These are phyloP conservation scores for Exserohilum rostratum DNA, from an alignment of 2,329 filamentous ascomycete genomes.

Conservation along the genomic window DNA sequence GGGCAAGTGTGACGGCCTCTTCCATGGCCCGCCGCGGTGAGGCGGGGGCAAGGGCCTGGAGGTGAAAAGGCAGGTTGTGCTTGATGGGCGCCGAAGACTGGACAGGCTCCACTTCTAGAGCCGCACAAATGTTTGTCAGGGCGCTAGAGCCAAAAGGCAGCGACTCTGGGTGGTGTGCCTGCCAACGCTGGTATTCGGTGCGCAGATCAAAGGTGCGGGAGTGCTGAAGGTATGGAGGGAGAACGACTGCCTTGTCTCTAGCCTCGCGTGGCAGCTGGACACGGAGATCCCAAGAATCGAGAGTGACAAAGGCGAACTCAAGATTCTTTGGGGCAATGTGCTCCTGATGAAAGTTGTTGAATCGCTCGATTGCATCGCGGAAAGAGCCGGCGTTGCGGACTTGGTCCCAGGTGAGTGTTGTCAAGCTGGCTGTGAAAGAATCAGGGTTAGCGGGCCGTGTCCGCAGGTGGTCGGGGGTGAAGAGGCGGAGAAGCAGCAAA, in stretches of 20 bases:
- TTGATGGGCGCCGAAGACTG: conserved; percentile 98
- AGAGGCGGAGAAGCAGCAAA: neutral
- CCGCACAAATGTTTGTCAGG: conserved; percentile 96
- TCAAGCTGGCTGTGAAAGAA: conserved; percentile 77
- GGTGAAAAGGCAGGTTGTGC: conserved; percentile 96
- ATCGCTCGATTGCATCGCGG: conserved; percentile 93
- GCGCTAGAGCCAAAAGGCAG: conserved; percentile 95
- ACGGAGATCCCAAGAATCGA: conserved; percentile 97
- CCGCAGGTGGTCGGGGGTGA: neutral
- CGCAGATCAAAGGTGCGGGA: conserved; percentile 96
- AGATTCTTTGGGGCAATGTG: conserved; percentile 88
- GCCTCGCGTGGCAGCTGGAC: conserved; percentile 97
- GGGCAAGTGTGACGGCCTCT: conserved; percentile 90
- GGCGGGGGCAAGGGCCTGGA: conserved; percentile 92
- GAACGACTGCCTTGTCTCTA: conserved; percentile 95
- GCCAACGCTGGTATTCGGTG: conserved; percentile 98
- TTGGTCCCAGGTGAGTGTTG: conserved; percentile 98
- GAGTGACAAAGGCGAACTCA: conserved; percentile 97
- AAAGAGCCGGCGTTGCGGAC: conserved; percentile 97
- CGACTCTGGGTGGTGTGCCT: conserved; percentile 96
- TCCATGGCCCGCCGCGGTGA: conserved; percentile 97
- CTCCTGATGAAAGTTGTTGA: conserved; percentile 91
- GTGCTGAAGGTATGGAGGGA: conserved; percentile 96
- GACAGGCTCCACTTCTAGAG: conserved; percentile 95
- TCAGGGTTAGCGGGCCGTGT: conserved; percentile 16